Conservation (phyloP, 2,329 filamentous ascomycete species). For the Aspergillus sp. region DNA sequence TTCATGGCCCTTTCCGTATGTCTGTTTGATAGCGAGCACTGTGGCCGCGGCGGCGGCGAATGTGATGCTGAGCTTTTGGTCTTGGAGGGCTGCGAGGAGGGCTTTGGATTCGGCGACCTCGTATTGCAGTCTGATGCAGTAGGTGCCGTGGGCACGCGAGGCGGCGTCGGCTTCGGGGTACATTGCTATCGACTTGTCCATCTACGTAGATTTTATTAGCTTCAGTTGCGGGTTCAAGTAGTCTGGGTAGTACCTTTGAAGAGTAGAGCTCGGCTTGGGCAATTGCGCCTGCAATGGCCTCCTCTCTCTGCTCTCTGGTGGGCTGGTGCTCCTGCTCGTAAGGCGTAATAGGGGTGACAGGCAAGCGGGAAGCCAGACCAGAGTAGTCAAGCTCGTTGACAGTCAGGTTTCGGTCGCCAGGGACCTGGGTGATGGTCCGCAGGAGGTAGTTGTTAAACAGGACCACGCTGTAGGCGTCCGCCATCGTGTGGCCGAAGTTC, state of each 20-base stretch:
- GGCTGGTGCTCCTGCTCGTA: background rate
- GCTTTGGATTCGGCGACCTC: background rate
- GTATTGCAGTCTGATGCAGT: background rate
- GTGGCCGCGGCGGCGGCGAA: background rate
- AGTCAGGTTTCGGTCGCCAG: background rate
- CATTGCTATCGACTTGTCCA: background rate
- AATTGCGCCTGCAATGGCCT: background rate
- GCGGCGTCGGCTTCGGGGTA: background rate
- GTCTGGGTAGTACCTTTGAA: background rate
- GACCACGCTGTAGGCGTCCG: background rate
- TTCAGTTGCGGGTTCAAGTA: no score
- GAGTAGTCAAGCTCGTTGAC: background rate
- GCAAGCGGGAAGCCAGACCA: background rate
- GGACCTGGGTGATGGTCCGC: background rate
- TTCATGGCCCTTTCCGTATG: background rate
- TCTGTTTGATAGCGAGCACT: background rate
- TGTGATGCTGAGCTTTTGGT: background rate
- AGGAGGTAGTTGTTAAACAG: background rate
- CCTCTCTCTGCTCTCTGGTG: background rate
- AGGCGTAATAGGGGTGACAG: background rate
- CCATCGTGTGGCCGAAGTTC: background rate
- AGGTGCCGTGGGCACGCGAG: background rate
- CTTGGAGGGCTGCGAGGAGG: background rate
- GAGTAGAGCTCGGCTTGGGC: background rate
- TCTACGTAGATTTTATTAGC: background rate